Base-by-base conservation (phyloP, 495 filamentous ascomycete genomes). In the Penicillium bovifimosum region DNA sequence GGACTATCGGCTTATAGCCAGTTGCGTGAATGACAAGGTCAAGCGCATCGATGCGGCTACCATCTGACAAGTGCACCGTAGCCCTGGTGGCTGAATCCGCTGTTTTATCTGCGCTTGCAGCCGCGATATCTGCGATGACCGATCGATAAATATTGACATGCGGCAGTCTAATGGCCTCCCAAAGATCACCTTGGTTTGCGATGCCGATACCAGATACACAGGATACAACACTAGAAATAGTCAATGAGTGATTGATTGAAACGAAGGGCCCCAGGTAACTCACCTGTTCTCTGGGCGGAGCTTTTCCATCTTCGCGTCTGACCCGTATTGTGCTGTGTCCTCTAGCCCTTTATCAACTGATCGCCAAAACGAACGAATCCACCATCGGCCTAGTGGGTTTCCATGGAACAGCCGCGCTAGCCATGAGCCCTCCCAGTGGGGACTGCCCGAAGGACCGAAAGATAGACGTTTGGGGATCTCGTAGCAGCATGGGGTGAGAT, bases 1-100 rank as follows among this genome's bases (percentile, higher is more conserved):
- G 86, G 50, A 84, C 20, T 80, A 67, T 55, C 82, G 86, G 56
- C 81, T 80, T 28, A 60, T 61, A 67, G 82, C 88, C 24, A 75
- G 86, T 57, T 41, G 67, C 65, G 41, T 70, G 59, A 2, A 68
- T 43, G 11, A 65, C 56, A 2, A 70, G 50, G 26, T 68, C 65
- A 5, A 68, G 38, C 2, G 41, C 75, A 79, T 65, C 85, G 82
- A 38, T 61, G 43, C 35, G 36, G 5, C 18, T 50, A 14, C 56
- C 50, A 24, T 65, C 49, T 0, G 33, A 20, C 9, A 70, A 52
- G 0, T 41, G 34, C 4, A 67, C 40, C 3, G 11, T 17, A 7
- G 43, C 35, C 26, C 40, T 41, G 1, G 3, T 13, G 1, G 24
- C 10, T 5, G 31, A 9, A 10, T 27, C 8, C 1, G 6, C 26